Conservation (phyloP, 345 rosid species). For the Melaleuca alternifolia region DNA sequence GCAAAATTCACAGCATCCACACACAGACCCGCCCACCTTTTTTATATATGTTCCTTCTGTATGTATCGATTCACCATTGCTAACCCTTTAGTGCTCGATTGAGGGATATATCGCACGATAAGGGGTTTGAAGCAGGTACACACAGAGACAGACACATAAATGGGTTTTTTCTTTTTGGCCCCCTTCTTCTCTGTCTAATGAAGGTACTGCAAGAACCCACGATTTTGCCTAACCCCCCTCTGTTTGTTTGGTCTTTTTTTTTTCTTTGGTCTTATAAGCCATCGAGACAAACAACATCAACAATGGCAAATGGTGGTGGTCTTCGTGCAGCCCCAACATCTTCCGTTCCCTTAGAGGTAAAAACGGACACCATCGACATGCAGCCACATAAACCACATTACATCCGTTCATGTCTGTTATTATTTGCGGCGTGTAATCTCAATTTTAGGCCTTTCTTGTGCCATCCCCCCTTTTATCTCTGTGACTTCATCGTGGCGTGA, state of each 20-base stretch:
- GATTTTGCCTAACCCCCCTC: background rate
- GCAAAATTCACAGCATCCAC: background rate
- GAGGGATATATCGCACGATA: background rate
- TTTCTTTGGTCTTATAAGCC: background rate
- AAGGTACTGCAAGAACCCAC: background rate
- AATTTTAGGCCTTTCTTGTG: background rate
- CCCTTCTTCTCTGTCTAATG: background rate
- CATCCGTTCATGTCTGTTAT: background rate
- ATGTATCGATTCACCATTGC: background rate
- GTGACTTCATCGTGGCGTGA: background rate
- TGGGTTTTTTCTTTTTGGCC: background rate
- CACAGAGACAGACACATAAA: background rate
- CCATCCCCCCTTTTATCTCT: background rate
- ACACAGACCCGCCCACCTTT: background rate
- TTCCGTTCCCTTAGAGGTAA: conserved; percentile 18
- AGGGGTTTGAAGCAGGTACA: background rate
- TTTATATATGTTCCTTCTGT: background rate
- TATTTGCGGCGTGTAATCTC: background rate
- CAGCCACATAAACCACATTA: conserved; percentile 1
- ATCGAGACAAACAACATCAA: conserved; percentile 1
- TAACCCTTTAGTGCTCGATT: background rate
- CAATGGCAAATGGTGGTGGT: conserved; percentile 16
- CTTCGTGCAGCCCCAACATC: background rate
- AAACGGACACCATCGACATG: background rate
- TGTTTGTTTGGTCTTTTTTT: background rate